Base-by-base conservation (phyloP, 1,284 basidiomycete genomes). In the Gymnopus androsaceus region DNA sequence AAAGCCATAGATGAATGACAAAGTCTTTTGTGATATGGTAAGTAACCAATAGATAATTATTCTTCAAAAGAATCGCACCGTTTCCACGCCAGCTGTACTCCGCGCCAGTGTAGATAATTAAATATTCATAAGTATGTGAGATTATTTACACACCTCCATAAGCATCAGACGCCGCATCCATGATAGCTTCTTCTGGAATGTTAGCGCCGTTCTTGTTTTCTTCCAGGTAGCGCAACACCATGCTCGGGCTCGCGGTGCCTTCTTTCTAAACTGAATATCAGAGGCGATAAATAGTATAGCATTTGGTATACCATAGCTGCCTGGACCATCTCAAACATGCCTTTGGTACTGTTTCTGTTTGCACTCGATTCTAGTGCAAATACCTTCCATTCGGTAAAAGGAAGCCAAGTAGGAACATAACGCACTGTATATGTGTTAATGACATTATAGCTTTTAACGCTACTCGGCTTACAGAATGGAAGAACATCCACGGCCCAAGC, bases 401-500 rank as follows among this genome's bases (percentile, higher is more conserved):
- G 52, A 21, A 54, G 37, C 52, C 52, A 54, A 23, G 41, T 34
- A 7, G 52, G 52, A 25, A 54, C 42, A 45, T 46, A 54, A 45
- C 42, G 52, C 33, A 54, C 25, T 45, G 41, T 17, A 48, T 11
- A 6, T 21, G 25, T 14, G 47, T n/a, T 19, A 33, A 25, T 14
- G n/a, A 45, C 23, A 63, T 8, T 44, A 69, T 66, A 63, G 66
- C 53, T 61, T 51, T 7, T 54, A 38, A 17, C 15, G 23, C 57
- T 14, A 56, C 50, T 52, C 27, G 3, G 66, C 72, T 27, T 61
- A 76, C 76, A 53, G 12, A 61, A 52, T 2, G 76, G 76, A 2
- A 76, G 59, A 4, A 74, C 44, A 51, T 79, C 76, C 25, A 78
- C 73, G 54, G 75, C 54, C 52, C 67, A 79, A 8, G 72, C 72